Evolutionary conservation across 257 asterid species (phyloP).

Genomic region (Ilex aquifolium): DNA sequence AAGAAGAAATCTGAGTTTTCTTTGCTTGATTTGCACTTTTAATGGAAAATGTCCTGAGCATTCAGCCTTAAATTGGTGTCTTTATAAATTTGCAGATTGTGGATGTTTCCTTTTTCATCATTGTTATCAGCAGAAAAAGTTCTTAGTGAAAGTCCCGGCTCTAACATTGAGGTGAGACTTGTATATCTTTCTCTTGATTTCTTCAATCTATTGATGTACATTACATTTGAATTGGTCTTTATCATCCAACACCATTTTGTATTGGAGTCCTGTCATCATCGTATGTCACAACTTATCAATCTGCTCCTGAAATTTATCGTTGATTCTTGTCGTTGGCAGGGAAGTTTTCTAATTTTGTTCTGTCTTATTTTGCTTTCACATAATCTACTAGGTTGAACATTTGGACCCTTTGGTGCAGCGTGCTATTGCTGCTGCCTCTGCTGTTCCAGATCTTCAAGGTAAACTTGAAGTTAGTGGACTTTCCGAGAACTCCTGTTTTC

Average conservation of each 20-base stretch:
- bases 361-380: slow-evolving; percentile 5
- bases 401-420: slow-evolving; percentile 88
- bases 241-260: slow-evolving; percentile 16
- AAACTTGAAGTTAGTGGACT: slow-evolving; percentile 13
- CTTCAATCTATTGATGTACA: slow-evolving; percentile 4
- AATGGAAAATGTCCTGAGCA: too few species aligned
- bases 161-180: slow-evolving; percentile 55
- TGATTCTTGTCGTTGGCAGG: slow-evolving; percentile 17
- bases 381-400: slow-evolving; percentile 60
- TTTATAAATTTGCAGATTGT: slow-evolving; percentile 48
- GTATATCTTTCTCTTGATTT: slow-evolving; percentile 2
- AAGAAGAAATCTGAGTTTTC: background rate
- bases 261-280: slow-evolving; percentile 11
- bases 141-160: slow-evolving; percentile 46
- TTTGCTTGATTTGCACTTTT: background rate
- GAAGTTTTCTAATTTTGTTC: slow-evolving; percentile 11
- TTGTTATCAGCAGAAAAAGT: slow-evolving; percentile 60
- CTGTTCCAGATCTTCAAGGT: slow-evolving; percentile 87
- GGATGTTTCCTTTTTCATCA: slow-evolving; percentile 85
- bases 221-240: slow-evolving; percentile 9
- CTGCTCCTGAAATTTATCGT: slow-evolving; percentile 5
- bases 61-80: background rate
- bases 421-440: slow-evolving; percentile 75
- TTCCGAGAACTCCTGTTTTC: too few species aligned
- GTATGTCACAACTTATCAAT: slow-evolving; percentile 2